Evolutionary conservation across 2,329 filamentous ascomycete species (phyloP).

Genomic region (Verticillium nonalfalfae): DNA sequence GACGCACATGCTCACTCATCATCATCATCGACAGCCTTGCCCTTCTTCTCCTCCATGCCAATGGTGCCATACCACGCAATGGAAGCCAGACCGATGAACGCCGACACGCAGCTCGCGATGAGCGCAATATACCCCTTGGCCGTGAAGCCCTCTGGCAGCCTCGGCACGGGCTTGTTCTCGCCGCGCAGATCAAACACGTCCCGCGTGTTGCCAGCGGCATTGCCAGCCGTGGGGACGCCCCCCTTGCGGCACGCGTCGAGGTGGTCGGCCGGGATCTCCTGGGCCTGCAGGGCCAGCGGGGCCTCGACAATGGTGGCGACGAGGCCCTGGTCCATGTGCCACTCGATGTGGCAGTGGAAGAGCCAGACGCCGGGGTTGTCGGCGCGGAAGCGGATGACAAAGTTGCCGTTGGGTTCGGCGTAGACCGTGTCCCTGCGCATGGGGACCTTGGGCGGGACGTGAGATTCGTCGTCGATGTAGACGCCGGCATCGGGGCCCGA

Average conservation of each 20-base stretch:
- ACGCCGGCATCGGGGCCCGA: constrained; percentile 12
- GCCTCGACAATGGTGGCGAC: constrained; percentile 29
- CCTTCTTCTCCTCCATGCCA: background rate
- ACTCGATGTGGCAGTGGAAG: constrained; percentile 49
- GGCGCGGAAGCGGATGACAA: constrained; percentile 37
- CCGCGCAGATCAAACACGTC: constrained; percentile 41
- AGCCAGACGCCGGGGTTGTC: constrained; percentile 41
- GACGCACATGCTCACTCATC: background rate
- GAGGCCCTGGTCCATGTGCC: constrained; percentile 44
- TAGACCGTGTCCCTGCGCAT: constrained; percentile 43
- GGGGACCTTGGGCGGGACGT: constrained; percentile 29
- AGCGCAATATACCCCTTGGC: constrained; percentile 13
- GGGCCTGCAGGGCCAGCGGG: constrained; percentile 35
- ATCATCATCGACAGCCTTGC: background rate
- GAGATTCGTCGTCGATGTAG: constrained; percentile 30
- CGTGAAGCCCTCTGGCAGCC: constrained; percentile 12
- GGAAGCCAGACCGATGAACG: constrained; percentile 8
- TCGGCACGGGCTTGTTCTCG: constrained; percentile 9
- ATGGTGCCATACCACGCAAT: constrained; percentile 10
- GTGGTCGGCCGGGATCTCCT: constrained; percentile 29
- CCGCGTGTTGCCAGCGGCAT: constrained; percentile 53
- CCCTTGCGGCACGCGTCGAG: constrained; percentile 27
- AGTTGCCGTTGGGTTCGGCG: constrained; percentile 38
- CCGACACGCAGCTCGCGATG: constrained; percentile 10
- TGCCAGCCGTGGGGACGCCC: constrained; percentile 40